Conservation (phyloP, 1,139 yeast genomes). For the Yamadazyma triangularis region DNA sequence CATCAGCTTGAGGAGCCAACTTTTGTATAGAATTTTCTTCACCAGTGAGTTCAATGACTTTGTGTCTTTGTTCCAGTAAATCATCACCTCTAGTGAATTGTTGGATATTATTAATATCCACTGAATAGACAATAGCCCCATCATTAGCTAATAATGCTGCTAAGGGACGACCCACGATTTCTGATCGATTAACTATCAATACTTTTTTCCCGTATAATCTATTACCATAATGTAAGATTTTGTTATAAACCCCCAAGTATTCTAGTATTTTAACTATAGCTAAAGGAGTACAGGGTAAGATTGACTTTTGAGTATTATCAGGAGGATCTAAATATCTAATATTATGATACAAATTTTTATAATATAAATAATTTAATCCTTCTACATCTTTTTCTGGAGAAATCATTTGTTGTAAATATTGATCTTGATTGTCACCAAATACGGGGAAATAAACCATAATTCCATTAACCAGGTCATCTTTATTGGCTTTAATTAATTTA, state of each 20-base stretch:
- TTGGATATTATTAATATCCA: conserved; percentile 82
- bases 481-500: conserved; percentile 75
- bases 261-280: conserved; percentile 93
- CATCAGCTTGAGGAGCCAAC: conserved; percentile 76
- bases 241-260: conserved; percentile 82
- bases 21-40: conserved; percentile 48
- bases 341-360: conserved; percentile 93
- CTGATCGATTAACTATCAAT: conserved; percentile 87
- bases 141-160: conserved; percentile 96
- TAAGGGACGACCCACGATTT: conserved; percentile 94
- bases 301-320: conserved; percentile 67
- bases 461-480: conserved; percentile 74
- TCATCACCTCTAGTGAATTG: conserved; percentile 94
- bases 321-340: conserved; percentile 74
- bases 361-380: conserved; percentile 85
- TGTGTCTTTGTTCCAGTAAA: conserved; percentile 74
- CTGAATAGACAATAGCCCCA: conserved; percentile 94
- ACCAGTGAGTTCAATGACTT: conserved; percentile 64
- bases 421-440: conserved; percentile 92
- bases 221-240: conserved; percentile 79
- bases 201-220: conserved; percentile 89
- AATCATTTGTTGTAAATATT: conserved; percentile 88
- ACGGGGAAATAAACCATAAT: conserved; percentile 99
- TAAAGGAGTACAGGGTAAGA: conserved; percentile 92
- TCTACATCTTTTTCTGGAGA: conserved; percentile 89